Base-by-base conservation (phyloP, 2,329 filamentous ascomycete species). In the Cladosporium sp. region DNA sequence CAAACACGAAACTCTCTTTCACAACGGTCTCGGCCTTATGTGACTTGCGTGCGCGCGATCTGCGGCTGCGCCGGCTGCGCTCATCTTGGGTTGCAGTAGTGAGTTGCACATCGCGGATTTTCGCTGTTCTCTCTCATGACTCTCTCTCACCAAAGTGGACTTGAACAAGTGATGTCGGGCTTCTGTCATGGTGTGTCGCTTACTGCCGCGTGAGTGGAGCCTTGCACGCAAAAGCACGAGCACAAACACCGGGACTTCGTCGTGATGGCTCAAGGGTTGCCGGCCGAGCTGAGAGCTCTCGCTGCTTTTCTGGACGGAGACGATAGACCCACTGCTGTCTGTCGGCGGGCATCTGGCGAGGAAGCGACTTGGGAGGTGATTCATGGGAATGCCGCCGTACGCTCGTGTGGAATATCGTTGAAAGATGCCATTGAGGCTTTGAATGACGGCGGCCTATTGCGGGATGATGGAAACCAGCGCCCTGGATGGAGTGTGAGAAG, bases 261-360 rank as follows among this genome's bases (percentile, higher is more conserved):
- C 18, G 29, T 9, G 15, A 43, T 47, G 44, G n/a, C 22, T 6
- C 22, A 24, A 20, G 36, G 22, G 15, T 38, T 61, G 15, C 59
- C 59, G 8, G 6, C 36, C n/a, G 56, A 61, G 48, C 34, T 63
- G 30, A 54, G 50, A 42, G 40, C 53, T 6, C 45, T 63, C 36
- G 51, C 49, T 7, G 52, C 52, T 17, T 62, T 57, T 47, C 52
- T 63, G n/a, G 54, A 56, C 18, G 42, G 50, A 15, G 61, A 63
- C 30, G 38, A 50, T 4, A 37, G 45, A 43, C 56, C 61, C 2
- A 53, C 56, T 22, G 50, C 54, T 15, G 54, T 63, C 15, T 17
- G 60, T 15, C 19, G 30, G n/a, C 15, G 19, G 20, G 4, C 13
- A 1, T 17, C 36, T 7, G 42, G 19, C 9, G 32, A 20, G 17